Evolutionary conservation across 2,329 filamentous ascomycete species (phyloP).

Genomic region (Alternaria consortialis): DNA sequence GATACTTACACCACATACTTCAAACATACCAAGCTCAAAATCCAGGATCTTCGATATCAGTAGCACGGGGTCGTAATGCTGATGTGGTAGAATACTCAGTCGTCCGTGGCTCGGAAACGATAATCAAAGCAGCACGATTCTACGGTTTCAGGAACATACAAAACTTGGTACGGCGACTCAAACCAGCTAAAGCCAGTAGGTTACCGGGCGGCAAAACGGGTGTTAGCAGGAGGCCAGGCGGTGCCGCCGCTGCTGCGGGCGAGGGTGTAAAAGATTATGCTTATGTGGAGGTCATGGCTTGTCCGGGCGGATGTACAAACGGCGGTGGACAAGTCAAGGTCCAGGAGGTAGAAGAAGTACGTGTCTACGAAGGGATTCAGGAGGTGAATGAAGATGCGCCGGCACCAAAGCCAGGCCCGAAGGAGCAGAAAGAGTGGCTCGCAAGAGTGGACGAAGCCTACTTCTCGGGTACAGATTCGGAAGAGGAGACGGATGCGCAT

Average conservation of each 20-base stretch:
- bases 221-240: constrained; percentile 73
- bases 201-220: constrained; percentile 47
- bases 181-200: constrained; percentile 76
- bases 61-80: constrained; percentile 80
- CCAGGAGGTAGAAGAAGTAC: constrained; percentile 70
- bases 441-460: constrained; percentile 73
- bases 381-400: constrained; percentile 36
- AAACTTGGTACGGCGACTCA: constrained; percentile 91
- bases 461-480: constrained; percentile 72
- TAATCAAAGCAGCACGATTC: constrained; percentile 72
- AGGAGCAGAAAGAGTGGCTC: constrained; percentile 80
- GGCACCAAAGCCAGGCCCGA: constrained; percentile 68
- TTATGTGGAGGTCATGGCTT: constrained; percentile 99
- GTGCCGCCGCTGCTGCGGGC: constrained; percentile 64
- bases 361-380: constrained; percentile 43
- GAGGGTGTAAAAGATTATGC: constrained; percentile 75
- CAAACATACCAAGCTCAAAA: constrained; percentile 75
- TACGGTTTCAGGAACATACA: constrained; percentile 99
- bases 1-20: constrained; percentile 86
- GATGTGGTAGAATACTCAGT: constrained; percentile 90
- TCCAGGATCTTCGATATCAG: constrained; percentile 75
- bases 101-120: constrained; percentile 56
- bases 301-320: constrained; percentile 97
- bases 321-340: constrained; percentile 95
- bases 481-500: constrained; percentile 29